phyloP scores from a whole-genome alignment of 768 basidiomycete genomes.

The Panus rudis region DNA sequence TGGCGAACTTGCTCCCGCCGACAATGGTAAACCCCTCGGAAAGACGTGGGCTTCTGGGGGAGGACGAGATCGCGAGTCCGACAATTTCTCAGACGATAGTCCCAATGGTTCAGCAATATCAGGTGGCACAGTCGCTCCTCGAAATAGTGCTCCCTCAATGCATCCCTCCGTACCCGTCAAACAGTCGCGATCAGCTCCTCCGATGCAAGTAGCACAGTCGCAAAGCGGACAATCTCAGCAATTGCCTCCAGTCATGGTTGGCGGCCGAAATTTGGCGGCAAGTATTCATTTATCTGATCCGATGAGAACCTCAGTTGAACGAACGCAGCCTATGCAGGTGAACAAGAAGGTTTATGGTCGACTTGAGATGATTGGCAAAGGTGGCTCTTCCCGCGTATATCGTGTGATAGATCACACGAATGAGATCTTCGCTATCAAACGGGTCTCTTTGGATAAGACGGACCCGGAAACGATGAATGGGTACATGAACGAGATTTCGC shows the following conservation, averaged over 20 bases:
- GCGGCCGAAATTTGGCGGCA: too few relatives aligned
- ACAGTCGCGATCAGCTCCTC: too few relatives aligned
- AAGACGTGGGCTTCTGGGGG: conserved; percentile 44
- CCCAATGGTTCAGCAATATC: too few relatives aligned
- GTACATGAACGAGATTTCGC: conserved; percentile 93
- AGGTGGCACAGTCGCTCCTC: conserved; percentile 1
- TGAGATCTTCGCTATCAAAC: conserved; percentile 87
- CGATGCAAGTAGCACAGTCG: conserved; percentile 8
- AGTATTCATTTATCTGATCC: too few relatives aligned
- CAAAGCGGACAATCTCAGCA: too few relatives aligned
- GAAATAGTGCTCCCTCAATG: conserved; percentile 5
- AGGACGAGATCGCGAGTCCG: conserved; percentile 27
- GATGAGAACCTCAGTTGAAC: too few relatives aligned
- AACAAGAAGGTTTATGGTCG: conserved; percentile 82
- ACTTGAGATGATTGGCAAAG: conserved; percentile 85
- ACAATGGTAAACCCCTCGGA: conserved; percentile 16
- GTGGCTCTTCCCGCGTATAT: conserved; percentile 94
- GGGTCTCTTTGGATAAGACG: conserved; percentile 82
- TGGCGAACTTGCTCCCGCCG: conserved; percentile 24
- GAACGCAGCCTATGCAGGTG: conserved; percentile 34
- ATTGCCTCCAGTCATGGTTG: too few relatives aligned
- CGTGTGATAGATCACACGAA: conserved; percentile 74
- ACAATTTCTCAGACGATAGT: conserved; percentile 6
- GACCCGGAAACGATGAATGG: conserved; percentile 85
- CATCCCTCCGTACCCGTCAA: too few relatives aligned